Conservation (phyloP, 108 stramenopile species). For the Cyclostephanos invisitatus region DNA sequence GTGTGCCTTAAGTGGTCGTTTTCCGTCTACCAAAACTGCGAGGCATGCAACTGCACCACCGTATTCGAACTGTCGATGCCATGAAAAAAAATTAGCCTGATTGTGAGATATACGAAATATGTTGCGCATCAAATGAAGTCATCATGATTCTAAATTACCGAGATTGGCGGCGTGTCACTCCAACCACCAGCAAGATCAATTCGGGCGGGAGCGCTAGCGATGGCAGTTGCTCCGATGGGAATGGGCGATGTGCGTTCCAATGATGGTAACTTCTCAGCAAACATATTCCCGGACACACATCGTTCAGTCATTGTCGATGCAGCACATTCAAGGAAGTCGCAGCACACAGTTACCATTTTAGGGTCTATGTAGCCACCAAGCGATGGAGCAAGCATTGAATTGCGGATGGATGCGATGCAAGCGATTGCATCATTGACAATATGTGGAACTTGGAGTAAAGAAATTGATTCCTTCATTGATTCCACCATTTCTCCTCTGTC, state of each 20-base stretch:
- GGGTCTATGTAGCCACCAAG: neutral
- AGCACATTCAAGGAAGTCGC: constrained; percentile 41
- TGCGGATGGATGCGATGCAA: constrained; percentile 1
- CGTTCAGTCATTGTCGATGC: constrained; percentile 48
- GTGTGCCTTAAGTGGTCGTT: constrained; percentile 65
- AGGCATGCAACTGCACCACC: constrained; percentile 75
- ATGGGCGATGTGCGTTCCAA: constrained; percentile 19
- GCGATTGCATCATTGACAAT: constrained; percentile 3
- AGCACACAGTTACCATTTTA: constrained; percentile 9
- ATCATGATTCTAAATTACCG: neutral
- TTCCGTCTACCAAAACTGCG: constrained; percentile 65
- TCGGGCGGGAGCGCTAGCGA: constrained; percentile 71
- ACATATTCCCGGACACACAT: constrained; percentile 39
- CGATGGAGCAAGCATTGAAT: neutral
- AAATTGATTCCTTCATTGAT: constrained; percentile 9
- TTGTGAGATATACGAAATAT: no score
- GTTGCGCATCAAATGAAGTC: no score
- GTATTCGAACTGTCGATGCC: constrained; percentile 49
- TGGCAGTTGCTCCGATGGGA: constrained; percentile 42
- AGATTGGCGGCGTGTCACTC: constrained; percentile 89
- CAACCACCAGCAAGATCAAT: constrained; percentile 88
- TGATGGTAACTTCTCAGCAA: neutral
- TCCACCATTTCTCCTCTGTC: neutral
- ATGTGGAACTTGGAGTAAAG: neutral
- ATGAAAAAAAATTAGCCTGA: no score